Conservation (phyloP, 768 basidiomycete genomes). For the Macrolepiota dolichaula region DNA sequence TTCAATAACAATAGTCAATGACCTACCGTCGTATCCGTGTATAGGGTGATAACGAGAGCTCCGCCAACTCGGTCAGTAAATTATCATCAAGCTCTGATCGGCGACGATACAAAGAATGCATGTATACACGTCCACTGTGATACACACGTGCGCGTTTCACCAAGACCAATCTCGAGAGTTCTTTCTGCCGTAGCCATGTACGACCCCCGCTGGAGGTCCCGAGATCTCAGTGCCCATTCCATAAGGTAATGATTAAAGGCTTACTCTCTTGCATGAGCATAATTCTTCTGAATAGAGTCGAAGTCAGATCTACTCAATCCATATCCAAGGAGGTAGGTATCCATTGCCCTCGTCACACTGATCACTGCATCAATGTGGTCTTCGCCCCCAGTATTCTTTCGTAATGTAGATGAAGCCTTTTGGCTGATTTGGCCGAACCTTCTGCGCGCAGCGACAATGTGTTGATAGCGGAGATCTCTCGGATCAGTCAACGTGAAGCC, state of each 20-base stretch:
- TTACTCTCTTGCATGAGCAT: constrained; percentile 59
- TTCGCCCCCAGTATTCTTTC: constrained; percentile 60
- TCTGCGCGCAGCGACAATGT: constrained; percentile 49
- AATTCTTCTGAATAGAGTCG: constrained; percentile 64
- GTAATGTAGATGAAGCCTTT: constrained; percentile 61
- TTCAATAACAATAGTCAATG: background rate
- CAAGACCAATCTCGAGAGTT: constrained; percentile 71
- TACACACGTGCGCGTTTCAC: constrained; percentile 78
- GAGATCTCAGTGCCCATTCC: background rate
- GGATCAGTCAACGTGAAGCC: constrained; percentile 75
- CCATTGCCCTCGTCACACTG: constrained; percentile 66
- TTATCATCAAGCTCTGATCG: constrained; percentile 73
- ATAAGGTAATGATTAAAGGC: constrained; percentile 15
- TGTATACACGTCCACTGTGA: constrained; percentile 71
- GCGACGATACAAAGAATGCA: constrained; percentile 72
- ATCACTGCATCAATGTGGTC: constrained; percentile 88
- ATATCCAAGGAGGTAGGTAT: constrained; percentile 72
- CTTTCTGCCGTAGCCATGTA: constrained; percentile 67
- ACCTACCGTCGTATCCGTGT: constrained; percentile 70
- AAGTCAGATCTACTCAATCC: constrained; percentile 58
- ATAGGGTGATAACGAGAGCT: constrained; percentile 77
- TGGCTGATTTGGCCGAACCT: constrained; percentile 70
- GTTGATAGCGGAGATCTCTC: constrained; percentile 70
- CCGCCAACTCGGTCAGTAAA: constrained; percentile 63
- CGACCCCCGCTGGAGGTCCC: constrained; percentile 50